Base-by-base conservation (phyloP, 768 basidiomycete species). In the Tylopilus sp. region DNA sequence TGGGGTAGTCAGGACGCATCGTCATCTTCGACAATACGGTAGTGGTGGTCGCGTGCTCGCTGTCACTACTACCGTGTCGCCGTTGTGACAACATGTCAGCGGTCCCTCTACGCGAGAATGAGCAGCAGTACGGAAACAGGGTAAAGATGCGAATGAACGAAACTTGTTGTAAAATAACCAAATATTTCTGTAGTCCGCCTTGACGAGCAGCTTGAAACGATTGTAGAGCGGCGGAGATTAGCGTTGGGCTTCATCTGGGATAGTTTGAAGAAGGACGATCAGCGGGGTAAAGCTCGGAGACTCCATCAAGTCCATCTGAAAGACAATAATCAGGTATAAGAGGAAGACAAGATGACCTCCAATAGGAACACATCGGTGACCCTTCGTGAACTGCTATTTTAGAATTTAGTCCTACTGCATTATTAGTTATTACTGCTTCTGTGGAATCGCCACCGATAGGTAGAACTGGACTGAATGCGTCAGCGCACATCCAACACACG, bases 221-320 rank as follows among this genome's bases (percentile, higher is more conserved):
- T 94, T 98, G 72, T 92, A 93, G 16, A 98, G 73, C 5, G 96
- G 96, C 24, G 98, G 73, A 1, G 90, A 93, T 21, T 96, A 81
- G 67, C 98, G 97, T 53, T 95, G 81, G 54, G 98, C 93, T 82
- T 99, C 97, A 58, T 97, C 91, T 47, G 98, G 76, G 3, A 98
- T 94, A 0, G 96, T 99, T 71, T 98, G 96, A 3, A 97, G 81
- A 22, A 99, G 75, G 51, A 99, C 86, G 49, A 98, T 84, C 0
- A 95, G 92, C 1, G 87, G 76, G 0, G 72, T 78, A 61, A 95
- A 90, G 2, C 84, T 73, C 2, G 79, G 72, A 0, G 89, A 90
- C 68, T 93, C 89, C 34, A 98, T 76, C 48, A 98, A 77, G 71
- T 99, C 97, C 89, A 98, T 98, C 91, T 97, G n/a, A 14, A 51